phyloP scores from a whole-genome alignment of 2,329 filamentous ascomycete species.

The Colletotrichum sp. region DNA sequence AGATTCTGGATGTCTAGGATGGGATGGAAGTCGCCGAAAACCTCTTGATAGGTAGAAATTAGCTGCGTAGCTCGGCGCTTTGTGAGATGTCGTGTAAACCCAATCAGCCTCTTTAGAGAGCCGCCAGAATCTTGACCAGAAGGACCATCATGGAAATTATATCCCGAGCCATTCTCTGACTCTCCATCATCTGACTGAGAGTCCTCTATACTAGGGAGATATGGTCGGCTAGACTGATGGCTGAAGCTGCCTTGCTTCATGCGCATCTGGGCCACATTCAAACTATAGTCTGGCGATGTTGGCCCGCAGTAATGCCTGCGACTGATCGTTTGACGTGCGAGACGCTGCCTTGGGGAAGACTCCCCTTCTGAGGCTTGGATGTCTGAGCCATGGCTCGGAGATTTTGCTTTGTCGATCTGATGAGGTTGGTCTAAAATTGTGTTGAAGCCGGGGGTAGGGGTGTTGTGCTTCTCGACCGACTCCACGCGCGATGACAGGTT shows the following conservation, averaged over 20 bases:
- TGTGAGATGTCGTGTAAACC: background rate
- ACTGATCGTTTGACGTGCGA: background rate
- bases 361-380: background rate
- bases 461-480: background rate
- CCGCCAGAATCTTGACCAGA: background rate
- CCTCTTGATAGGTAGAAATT: background rate
- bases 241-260: background rate
- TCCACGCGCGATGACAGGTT: background rate
- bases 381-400: background rate
- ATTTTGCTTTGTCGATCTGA: background rate
- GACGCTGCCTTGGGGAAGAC: background rate
- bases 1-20: background rate
- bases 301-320: background rate
- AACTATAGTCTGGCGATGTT: background rate
- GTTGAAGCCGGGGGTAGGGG: background rate
- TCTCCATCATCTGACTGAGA: background rate
- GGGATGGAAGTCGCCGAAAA: slow-evolving; percentile 4
- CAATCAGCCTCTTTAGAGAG: background rate
- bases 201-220: background rate
- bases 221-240: background rate
- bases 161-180: background rate
- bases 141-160: background rate
- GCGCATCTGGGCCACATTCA: background rate
- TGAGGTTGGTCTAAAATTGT: background rate
- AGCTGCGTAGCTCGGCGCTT: background rate